phyloP scores from a whole-genome alignment of 176 grass and related monocot genomes.

The Aegilops umbellulata region DNA sequence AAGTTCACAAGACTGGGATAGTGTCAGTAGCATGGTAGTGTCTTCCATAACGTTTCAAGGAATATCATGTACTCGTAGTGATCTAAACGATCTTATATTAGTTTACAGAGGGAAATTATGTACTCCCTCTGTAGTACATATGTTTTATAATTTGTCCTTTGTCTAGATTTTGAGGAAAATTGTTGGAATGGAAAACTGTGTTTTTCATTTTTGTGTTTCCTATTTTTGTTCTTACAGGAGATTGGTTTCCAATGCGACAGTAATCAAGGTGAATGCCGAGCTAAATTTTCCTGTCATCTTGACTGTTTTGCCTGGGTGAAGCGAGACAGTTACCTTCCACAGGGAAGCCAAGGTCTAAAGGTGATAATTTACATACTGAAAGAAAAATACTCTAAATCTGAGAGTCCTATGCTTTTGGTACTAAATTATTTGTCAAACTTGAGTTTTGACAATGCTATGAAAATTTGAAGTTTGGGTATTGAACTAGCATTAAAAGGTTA shows the following conservation, averaged over 20 bases:
- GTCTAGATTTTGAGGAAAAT: constrained; percentile 4
- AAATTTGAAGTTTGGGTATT: neutral
- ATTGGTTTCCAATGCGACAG: constrained; percentile 91
- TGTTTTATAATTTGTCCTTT: constrained; percentile 27
- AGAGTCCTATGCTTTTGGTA: neutral
- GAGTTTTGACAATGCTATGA: neutral
- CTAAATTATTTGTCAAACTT: constrained; percentile 9
- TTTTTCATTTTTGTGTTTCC: constrained; percentile 18
- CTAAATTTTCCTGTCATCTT: constrained; percentile 99
- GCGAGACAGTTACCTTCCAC: constrained; percentile 99
- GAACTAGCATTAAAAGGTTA: neutral
- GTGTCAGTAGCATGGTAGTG: neutral
- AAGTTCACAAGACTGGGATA: neutral
- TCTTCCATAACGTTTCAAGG: neutral
- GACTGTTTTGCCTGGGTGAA: constrained; percentile 99
- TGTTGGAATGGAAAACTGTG: neutral
- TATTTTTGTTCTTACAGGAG: constrained; percentile 65
- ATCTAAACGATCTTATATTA: too few relatives aligned
- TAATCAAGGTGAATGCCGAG: constrained; percentile 90
- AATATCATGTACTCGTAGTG: neutral
- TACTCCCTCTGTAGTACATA: neutral
- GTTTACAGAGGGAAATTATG: too few relatives aligned
- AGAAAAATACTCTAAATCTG: constrained; percentile 7
- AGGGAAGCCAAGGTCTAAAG: constrained; percentile 98
- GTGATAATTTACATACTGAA: constrained; percentile 44